Percentiles rank a stretch among this genome's conserved stretches.
These are phyloP conservation scores for Xerocomus amazonicus DNA, from an alignment of 1,284 basidiomycete species.

Conservation along the genomic window DNA sequence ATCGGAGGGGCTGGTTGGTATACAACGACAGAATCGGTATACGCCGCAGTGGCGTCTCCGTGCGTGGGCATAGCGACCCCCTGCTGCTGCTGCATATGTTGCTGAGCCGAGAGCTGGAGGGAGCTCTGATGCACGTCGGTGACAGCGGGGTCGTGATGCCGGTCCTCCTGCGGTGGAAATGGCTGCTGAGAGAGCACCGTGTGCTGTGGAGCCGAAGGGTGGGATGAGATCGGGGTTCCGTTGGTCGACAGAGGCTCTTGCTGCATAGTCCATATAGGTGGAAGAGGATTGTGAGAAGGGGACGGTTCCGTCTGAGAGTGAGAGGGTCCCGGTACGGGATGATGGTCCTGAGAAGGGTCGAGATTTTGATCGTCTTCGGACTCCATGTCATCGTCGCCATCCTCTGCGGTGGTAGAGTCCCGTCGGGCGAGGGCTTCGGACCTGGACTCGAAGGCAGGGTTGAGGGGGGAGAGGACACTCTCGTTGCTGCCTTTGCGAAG, in stretches of 20 bases:
- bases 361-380: constrained; percentile 36
- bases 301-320: constrained; percentile 25
- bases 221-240: constrained; percentile 33
- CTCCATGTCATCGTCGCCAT: constrained; percentile 36
- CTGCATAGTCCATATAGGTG: constrained; percentile 35
- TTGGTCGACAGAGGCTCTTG: constrained; percentile 29
- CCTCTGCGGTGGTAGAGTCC: constrained; percentile 28
- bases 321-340: constrained; percentile 29
- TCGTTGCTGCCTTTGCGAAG: constrained; percentile 35
- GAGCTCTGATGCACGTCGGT: constrained; percentile 29
- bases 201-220: constrained; percentile 28
- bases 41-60: constrained; percentile 20
- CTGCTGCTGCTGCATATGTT: constrained; percentile 32
- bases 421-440: constrained; percentile 28
- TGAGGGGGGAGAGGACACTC: constrained; percentile 36
- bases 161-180: constrained; percentile 24
- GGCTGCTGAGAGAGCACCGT: constrained; percentile 29
- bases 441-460: constrained; percentile 35
- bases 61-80: constrained; percentile 31
- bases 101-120: constrained; percentile 31
- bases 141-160: constrained; percentile 27
- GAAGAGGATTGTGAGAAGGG: constrained; percentile 32
- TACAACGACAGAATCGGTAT: constrained; percentile 30
- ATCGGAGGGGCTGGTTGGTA: constrained; percentile 34
- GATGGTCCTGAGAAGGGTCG: constrained; percentile 26